Evolutionary conservation across 2,329 filamentous ascomycete genomes (phyloP).

Genomic region (Curvularia sp.): DNA sequence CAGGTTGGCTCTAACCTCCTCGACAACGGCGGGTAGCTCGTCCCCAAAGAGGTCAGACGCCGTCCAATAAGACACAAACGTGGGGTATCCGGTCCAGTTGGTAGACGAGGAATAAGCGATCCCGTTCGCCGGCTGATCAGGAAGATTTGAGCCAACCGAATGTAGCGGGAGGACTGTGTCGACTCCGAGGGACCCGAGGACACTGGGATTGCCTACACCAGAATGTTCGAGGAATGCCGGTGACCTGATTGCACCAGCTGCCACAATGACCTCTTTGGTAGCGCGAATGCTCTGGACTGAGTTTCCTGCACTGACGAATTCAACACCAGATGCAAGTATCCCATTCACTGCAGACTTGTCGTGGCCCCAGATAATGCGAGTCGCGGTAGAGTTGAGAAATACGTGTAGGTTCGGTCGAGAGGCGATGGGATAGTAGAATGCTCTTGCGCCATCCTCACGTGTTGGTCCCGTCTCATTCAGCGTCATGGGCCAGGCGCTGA

Average conservation of each 20-base stretch:
- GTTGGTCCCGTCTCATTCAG: conserved; percentile 49
- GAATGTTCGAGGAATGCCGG: conserved; percentile 47
- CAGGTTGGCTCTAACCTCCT: conserved; percentile 35
- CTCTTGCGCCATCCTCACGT: conserved; percentile 56
- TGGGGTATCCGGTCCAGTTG: conserved; percentile 50
- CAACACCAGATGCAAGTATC: conserved; percentile 33
- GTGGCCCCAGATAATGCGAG: conserved; percentile 50
- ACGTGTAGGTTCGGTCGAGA: conserved; percentile 53
- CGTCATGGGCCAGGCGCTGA: conserved; percentile 53
- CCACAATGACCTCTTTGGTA: conserved; percentile 45
- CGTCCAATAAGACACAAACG: conserved; percentile 47
- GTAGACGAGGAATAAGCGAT: conserved; percentile 36
- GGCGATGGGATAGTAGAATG: conserved; percentile 56
- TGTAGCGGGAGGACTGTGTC: conserved; percentile 30
- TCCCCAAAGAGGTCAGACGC: conserved; percentile 47
- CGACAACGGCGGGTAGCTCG: conserved; percentile 30
- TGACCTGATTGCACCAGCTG: conserved; percentile 46
- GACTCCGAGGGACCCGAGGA: conserved; percentile 34
- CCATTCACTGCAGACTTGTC: background rate
- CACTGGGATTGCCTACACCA: conserved; percentile 45
- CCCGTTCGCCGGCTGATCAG: conserved; percentile 44
- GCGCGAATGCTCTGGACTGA: conserved; percentile 26
- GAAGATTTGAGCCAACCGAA: conserved; percentile 44
- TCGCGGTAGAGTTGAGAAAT: conserved; percentile 53
- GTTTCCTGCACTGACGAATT: conserved; percentile 31